Base-by-base conservation (phyloP, 345 rosid species). In the Acer campestre region DNA sequence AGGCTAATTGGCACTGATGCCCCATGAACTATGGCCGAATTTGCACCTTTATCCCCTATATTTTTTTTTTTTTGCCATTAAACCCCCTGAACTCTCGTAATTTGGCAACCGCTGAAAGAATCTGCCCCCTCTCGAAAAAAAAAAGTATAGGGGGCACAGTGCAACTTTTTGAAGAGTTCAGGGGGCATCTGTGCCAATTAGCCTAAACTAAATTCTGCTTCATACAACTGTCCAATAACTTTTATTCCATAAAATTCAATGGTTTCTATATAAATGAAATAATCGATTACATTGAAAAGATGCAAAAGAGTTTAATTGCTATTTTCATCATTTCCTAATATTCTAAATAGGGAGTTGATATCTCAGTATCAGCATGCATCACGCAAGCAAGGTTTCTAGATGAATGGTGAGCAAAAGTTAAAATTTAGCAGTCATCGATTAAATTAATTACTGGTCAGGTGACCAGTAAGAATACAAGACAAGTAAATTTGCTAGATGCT, bases 121-220 rank as follows among this genome's bases (percentile, higher is more conserved):
- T n/a, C n/a, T n/a, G n/a, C n/a, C n/a, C n/a, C n/a, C n/a, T n/a
- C n/a, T n/a, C n/a, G n/a, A n/a, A n/a, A n/a, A n/a, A n/a, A n/a
- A n/a, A n/a, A n/a, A n/a, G n/a, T n/a, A n/a, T n/a, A n/a, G n/a
- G n/a, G n/a, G n/a, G n/a, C n/a, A n/a, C n/a, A n/a, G n/a, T n/a
- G n/a, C n/a, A n/a, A n/a, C n/a, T n/a, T n/a, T n/a, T n/a, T n/a
- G n/a, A n/a, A n/a, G n/a, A n/a, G n/a, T n/a, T n/a, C n/a, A n/a
- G n/a, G n/a, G n/a, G n/a, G n/a, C n/a, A n/a, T n/a, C n/a, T n/a
- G n/a, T n/a, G n/a, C n/a, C n/a, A n/a, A n/a, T n/a, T n/a, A n/a
- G n/a, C n/a, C n/a, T n/a, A 49, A 46, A 7, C 73, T 70, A 69
- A 46, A 38, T 35, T 66, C 29, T 69, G 56, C 73, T 51, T 51